A percentile compares a stretch with the other conserved stretches of the same genome.
These are phyloP conservation scores for Otatea glauca DNA, from an alignment of 176 grass and related monocot genomes.

Conservation along the genomic window DNA sequence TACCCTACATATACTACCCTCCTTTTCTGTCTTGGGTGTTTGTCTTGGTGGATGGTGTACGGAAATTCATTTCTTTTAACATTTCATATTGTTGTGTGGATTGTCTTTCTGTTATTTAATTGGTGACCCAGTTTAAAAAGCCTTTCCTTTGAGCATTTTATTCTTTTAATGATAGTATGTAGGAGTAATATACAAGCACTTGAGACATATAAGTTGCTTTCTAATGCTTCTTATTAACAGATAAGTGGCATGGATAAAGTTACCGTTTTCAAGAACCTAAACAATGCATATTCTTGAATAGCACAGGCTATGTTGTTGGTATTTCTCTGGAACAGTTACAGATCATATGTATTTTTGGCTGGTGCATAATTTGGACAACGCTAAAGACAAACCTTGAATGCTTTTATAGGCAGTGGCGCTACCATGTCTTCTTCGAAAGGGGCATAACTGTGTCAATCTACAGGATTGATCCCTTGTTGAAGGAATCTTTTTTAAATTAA, in stretches of 20 bases:
- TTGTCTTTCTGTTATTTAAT: conserved; percentile 31
- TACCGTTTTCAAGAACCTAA: not conserved
- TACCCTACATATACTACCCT: not conserved
- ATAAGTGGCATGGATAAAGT: not conserved
- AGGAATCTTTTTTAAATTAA: conserved; percentile 8
- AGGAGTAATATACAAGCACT: not conserved
- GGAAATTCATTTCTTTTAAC: not conserved
- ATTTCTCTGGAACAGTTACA: not conserved
- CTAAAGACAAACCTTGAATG: conserved; percentile 5
- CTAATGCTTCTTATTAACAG: not conserved
- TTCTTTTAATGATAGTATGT: not conserved
- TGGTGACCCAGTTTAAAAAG: not conserved
- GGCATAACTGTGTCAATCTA: conserved; percentile 5
- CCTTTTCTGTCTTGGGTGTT: not conserved
- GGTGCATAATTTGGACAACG: not conserved
- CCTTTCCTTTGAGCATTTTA: not conserved
- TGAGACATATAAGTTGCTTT: conserved; percentile 14
- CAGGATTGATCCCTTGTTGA: not conserved
- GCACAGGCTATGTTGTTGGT: not conserved
- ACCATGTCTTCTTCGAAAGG: not conserved
- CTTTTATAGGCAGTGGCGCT: conserved; percentile 29
- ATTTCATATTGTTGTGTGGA: conserved; percentile 17
- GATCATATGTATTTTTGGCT: conserved; percentile 24
- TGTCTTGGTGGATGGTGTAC: conserved; percentile 1
- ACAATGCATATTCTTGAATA: conserved; percentile 21